phyloP scores from a whole-genome alignment of 768 basidiomycete genomes.

The Basidioascus undulatus region DNA sequence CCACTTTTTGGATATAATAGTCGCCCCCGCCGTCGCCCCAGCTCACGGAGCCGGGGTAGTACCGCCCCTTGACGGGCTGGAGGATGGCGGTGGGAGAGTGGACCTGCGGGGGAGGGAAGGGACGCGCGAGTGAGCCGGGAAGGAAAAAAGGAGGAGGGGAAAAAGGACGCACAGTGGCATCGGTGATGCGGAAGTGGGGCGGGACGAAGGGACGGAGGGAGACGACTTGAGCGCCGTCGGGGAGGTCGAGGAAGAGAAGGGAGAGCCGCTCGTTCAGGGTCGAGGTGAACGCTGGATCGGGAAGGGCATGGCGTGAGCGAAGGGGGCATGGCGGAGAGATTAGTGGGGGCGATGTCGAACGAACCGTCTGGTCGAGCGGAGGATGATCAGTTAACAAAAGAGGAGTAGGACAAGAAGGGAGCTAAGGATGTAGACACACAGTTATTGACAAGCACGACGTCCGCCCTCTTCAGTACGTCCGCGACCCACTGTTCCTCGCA shows the following conservation, averaged over 20 bases:
- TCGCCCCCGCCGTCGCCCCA: constrained; percentile 10
- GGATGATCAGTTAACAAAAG: neutral
- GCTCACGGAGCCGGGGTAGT: constrained; percentile 6
- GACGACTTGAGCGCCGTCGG: constrained; percentile 73
- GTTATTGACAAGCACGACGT: constrained; percentile 78
- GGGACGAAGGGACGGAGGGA: constrained; percentile 64
- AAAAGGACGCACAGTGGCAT: constrained; percentile 42
- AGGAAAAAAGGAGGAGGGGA: neutral
- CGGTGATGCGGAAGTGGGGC: constrained; percentile 45
- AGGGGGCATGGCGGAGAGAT: no score
- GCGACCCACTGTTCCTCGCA: constrained; percentile 38
- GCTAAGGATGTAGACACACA: no score
- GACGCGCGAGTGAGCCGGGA: constrained; percentile 1
- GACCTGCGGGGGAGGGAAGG: no score
- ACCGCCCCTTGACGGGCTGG: neutral
- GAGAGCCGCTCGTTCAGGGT: constrained; percentile 56
- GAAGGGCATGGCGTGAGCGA: no score
- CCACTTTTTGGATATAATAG: constrained; percentile 3
- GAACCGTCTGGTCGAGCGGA: no score
- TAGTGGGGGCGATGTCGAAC: no score
- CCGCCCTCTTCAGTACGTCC: constrained; percentile 49
- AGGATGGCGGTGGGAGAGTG: constrained; percentile 65
- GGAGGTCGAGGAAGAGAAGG: constrained; percentile 78
- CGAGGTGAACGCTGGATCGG: no score
- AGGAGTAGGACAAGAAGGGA: neutral